A percentile compares a stretch with the other conserved stretches of the same genome.
Evolutionary conservation across 108 stramenopile species (phyloP).

Genomic region (Stephanodiscus triporus): DNA sequence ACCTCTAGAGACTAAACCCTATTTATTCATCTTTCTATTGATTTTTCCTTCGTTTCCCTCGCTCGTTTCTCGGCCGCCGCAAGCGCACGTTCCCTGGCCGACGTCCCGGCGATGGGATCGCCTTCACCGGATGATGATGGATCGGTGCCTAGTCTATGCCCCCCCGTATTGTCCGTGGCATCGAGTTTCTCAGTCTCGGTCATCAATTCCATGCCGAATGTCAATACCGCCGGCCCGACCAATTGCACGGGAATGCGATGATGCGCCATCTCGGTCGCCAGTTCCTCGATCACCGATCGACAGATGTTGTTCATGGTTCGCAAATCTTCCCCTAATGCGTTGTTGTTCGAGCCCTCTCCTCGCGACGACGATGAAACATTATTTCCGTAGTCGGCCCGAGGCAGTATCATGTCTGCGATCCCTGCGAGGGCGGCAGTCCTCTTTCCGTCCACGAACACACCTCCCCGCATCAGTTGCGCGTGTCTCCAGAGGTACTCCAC

Average conservation of each 20-base stretch:
- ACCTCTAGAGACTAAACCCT: too few species aligned
- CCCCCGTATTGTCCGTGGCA: constrained; percentile 21
- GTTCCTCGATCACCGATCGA: constrained; percentile 53
- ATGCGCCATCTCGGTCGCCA: constrained; percentile 67
- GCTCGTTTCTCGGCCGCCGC: constrained; percentile 76
- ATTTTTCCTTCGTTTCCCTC: constrained; percentile 26
- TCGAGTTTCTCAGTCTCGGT: constrained; percentile 26
- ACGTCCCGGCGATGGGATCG: constrained; percentile 40
- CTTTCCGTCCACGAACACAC: constrained; percentile 57
- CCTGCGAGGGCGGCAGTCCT: constrained; percentile 68
- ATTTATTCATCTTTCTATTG: neutral
- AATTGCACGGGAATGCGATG: constrained; percentile 60
- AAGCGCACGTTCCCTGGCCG: constrained; percentile 57
- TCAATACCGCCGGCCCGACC: constrained; percentile 55
- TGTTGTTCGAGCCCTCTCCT: neutral
- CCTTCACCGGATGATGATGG: constrained; percentile 48
- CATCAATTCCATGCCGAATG: constrained; percentile 54
- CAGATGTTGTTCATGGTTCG: constrained; percentile 46
- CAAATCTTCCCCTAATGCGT: neutral
- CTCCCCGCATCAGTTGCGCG: constrained; percentile 40
- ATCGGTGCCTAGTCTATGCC: constrained; percentile 48
- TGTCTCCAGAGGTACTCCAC: constrained; percentile 71
- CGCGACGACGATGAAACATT: neutral
- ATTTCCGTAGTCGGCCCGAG: neutral
- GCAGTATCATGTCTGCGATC: constrained; percentile 39